A percentile compares a stretch with the other conserved stretches of the same genome.
Conservation (phyloP, 257 asterid species). For the Dorcoceras hygrometricum region DNA sequence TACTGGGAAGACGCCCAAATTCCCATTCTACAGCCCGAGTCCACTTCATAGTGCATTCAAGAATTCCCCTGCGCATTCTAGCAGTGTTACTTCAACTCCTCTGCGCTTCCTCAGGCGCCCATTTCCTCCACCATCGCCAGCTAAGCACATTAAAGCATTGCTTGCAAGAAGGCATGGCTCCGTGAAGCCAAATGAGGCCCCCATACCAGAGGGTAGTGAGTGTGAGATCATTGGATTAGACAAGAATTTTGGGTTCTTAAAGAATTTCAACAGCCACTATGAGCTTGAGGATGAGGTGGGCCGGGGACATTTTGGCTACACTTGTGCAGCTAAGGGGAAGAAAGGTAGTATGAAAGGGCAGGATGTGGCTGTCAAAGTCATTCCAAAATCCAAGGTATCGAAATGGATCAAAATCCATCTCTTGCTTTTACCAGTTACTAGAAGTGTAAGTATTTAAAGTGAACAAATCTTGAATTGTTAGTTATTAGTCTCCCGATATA, state of each 20-base stretch:
- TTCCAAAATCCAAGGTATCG: conserved; percentile 57
- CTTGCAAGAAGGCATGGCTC: conserved; percentile 88
- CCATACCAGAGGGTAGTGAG: conserved; percentile 88
- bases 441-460: background rate
- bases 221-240: conserved; percentile 46
- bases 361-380: conserved; percentile 60
- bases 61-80: conserved; percentile 46
- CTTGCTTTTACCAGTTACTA: background rate
- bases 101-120: conserved; percentile 76
- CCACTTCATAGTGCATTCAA: conserved; percentile 48
- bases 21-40: conserved; percentile 83
- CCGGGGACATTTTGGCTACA: conserved; percentile 68
- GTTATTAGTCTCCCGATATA: background rate
- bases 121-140: conserved; percentile 96
- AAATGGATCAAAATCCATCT: background rate
- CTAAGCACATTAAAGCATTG: conserved; percentile 87
- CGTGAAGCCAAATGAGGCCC: conserved; percentile 81
- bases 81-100: conserved; percentile 80
- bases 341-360: conserved; percentile 57
- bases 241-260: conserved; percentile 51
- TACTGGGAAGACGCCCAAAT: conserved; percentile 77
- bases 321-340: conserved; percentile 52
- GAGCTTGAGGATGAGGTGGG: conserved; percentile 64
- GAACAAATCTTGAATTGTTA: background rate
- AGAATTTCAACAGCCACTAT: conserved; percentile 39